phyloP scores from a whole-genome alignment of 164 flowering plant species.

The Buxus sempervirens region DNA sequence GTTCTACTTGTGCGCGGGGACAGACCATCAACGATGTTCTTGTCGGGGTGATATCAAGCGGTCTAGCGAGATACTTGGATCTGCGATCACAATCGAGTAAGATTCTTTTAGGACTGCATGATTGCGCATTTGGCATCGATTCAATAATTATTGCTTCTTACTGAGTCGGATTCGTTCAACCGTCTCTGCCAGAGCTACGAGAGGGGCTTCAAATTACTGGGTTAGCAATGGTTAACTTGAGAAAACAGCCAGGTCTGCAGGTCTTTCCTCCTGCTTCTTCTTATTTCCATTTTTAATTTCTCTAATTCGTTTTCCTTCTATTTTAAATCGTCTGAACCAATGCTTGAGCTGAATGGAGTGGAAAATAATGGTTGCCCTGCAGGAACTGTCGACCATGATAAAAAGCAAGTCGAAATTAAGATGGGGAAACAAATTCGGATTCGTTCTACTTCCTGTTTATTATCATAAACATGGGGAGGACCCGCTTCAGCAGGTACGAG shows the following conservation, averaged over 20 bases:
- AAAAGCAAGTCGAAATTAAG: constrained; percentile 27
- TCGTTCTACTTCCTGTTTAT: constrained; percentile 57
- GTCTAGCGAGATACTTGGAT: constrained; percentile 61
- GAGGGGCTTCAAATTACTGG: constrained; percentile 58
- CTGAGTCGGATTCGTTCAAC: neutral
- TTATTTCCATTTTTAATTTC: neutral
- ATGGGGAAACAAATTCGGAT: constrained; percentile 78
- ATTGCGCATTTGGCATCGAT: no score
- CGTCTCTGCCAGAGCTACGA: constrained; percentile 10
- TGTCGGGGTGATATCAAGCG: constrained; percentile 60
- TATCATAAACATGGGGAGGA: constrained; percentile 36
- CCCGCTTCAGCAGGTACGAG: constrained; percentile 48
- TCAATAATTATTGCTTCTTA: no score
- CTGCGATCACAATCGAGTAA: constrained; percentile 41
- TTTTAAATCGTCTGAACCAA: neutral
- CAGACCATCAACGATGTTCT: constrained; percentile 93
- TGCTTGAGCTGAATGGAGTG: neutral
- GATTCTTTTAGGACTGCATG: neutral
- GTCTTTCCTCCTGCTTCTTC: constrained; percentile 18
- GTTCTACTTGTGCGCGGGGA: neutral
- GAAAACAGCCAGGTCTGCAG: constrained; percentile 64
- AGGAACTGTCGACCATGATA: constrained; percentile 58
- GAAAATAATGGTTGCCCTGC: constrained; percentile 1
- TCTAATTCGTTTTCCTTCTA: neutral
- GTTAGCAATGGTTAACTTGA: constrained; percentile 62